Conservation (phyloP, 331 rosid species). For the Pyrus hybrid region DNA sequence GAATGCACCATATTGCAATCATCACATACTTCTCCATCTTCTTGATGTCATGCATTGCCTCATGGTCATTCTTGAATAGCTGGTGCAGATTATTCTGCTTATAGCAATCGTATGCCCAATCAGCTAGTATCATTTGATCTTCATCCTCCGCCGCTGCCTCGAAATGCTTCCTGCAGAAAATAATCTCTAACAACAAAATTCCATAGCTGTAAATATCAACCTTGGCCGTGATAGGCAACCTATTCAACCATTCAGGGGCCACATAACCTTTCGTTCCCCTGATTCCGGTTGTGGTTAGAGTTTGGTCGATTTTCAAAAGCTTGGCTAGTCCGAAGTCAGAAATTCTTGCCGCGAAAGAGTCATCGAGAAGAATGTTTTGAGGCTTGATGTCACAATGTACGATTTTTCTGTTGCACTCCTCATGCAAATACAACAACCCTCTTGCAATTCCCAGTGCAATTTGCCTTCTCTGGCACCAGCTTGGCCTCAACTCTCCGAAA, state of each 20-base stretch:
- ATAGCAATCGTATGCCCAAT: slow-evolving; percentile 16
- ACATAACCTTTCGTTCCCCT: slow-evolving; percentile 17
- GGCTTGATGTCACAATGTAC: too few relatives aligned
- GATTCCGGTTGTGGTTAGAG: not conserved
- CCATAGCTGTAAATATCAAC: slow-evolving; percentile 19
- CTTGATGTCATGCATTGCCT: not conserved
- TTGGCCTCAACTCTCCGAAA: too few relatives aligned
- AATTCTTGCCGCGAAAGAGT: slow-evolving; percentile 7
- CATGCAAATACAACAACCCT: too few relatives aligned
- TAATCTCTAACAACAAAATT: slow-evolving; percentile 8
- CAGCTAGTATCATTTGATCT: slow-evolving; percentile 1
- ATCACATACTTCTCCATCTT: not conserved
- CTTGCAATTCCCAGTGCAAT: too few relatives aligned
- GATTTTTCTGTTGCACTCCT: too few relatives aligned
- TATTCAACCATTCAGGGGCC: slow-evolving; percentile 11
- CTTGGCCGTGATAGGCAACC: not conserved
- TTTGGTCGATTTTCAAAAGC: not conserved
- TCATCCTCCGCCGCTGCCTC: not conserved
- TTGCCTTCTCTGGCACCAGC: too few relatives aligned
- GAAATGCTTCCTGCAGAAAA: slow-evolving; percentile 9
- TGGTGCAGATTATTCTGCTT: not conserved
- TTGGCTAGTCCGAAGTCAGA: slow-evolving; percentile 11
- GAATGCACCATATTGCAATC: slow-evolving; percentile 14
- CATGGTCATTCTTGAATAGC: not conserved
- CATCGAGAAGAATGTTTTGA: not conserved